Evolutionary conservation across 805 yeast species (phyloP).

Genomic region (Grigorovia humatica): DNA sequence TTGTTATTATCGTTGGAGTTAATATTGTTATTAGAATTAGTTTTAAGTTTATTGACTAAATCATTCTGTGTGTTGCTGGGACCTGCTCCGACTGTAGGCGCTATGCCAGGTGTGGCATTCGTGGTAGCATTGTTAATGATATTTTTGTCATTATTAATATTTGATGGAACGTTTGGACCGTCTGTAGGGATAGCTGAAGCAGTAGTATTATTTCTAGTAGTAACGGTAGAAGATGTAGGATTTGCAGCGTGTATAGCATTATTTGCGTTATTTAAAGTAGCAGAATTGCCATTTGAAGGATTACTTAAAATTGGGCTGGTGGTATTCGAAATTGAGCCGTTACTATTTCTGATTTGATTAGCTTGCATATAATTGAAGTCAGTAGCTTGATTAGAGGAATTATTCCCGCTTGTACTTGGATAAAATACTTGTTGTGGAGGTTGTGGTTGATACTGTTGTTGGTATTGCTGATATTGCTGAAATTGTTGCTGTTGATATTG

Average conservation of each 20-base stretch:
- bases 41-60: not conserved
- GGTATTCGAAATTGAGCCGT: not conserved
- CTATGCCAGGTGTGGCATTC: not conserved
- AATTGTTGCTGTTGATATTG: conserved; percentile 8
- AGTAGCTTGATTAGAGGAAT: not conserved
- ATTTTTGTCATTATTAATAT: not conserved
- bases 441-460: conserved; percentile 4
- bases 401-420: conserved; percentile 1
- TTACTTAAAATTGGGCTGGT: not conserved
- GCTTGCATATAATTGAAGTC: not conserved
- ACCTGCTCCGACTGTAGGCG: not conserved
- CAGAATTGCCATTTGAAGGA: not conserved
- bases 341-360: not conserved
- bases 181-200: not conserved
- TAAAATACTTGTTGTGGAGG: conserved; percentile 5
- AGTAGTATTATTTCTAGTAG: not conserved
- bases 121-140: not conserved
- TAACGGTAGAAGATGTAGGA: not conserved
- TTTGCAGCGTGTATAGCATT: not conserved
- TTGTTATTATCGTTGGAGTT: conserved; percentile 1
- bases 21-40: conserved; percentile 5
- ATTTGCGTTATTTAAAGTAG: not conserved
- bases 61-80: not conserved
- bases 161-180: not conserved
- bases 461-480: conserved; percentile 6